A percentile compares a stretch with the other conserved stretches of the same genome.
Evolutionary conservation across 129 eudicot species (phyloP).

Genomic region (Deinandra increscens): DNA sequence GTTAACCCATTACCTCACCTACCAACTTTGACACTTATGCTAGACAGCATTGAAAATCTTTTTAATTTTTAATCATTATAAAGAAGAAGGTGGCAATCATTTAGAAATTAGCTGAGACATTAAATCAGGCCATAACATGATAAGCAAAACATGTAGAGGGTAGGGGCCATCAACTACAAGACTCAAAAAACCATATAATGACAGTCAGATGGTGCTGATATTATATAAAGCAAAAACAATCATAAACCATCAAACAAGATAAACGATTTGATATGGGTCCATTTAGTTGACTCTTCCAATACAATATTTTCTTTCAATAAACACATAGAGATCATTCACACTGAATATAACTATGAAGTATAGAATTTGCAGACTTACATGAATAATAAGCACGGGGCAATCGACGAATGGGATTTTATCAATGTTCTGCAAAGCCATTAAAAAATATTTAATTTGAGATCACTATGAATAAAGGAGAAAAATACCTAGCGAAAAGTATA

Average conservation of each 20-base stretch:
- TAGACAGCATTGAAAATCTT: constrained; percentile 11
- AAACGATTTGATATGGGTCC: constrained; percentile 14
- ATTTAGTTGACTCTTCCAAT: constrained; percentile 16
- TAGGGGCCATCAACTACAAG: constrained; percentile 39
- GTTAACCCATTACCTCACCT: background rate
- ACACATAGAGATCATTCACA: background rate
- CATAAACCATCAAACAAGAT: constrained; percentile 20
- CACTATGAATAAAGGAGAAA: background rate
- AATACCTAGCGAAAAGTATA: background rate
- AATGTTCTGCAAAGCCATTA: constrained; percentile 63
- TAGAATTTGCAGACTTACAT: constrained; percentile 56
- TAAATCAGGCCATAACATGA: constrained; percentile 40
- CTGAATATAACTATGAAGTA: background rate
- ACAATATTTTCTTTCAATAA: constrained; percentile 13
- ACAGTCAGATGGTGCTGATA: constrained; percentile 20
- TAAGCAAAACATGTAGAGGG: constrained; percentile 32
- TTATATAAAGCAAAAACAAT: constrained; percentile 9
- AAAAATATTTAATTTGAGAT: constrained; percentile 3
- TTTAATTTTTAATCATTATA: constrained; percentile 16
- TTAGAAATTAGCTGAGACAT: constrained; percentile 36
- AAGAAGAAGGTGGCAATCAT: constrained; percentile 35
- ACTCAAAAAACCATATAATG: constrained; percentile 33
- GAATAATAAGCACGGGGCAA: constrained; percentile 82
- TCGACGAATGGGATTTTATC: constrained; percentile 75
- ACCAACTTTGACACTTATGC: constrained; percentile 4